Base-by-base conservation (phyloP, 345 rosid genomes). In the Melaleuca quinquenervia region DNA sequence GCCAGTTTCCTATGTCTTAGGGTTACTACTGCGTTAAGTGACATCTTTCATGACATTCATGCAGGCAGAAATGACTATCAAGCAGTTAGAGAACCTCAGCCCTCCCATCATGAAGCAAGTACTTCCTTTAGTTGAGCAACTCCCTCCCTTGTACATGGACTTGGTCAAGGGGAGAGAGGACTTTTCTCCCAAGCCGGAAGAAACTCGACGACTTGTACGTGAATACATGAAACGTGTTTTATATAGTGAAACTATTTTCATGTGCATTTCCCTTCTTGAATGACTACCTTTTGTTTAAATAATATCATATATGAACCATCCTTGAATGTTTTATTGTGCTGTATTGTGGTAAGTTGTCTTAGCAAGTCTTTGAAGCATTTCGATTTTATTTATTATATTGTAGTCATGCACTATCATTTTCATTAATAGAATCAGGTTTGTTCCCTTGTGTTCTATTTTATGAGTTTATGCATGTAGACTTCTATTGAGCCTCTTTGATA, bases 21-120 rank as follows among this genome's bases (percentile, higher is more conserved):
- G 75, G 16, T 36, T 49, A 44, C 20, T 48, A 26, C 51, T 84
- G n/a, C 50, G 45, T 86, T 11, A 50, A 41, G 80, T 32, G 48
- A 70, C 11, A 3, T 70, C 78, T 70, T 70, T 70, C 78, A 4
- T 70, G 48, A 32, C 50, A 84, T 87, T 54, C 82, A 85, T 91
- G 89, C 95, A 97, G 98, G 99, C 98, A 75, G 99, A 96, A 92
- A 94, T 96, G 95, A 96, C 99, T 21, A 78, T 95, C 85, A 97
- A 96, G 92, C 98, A 96, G 88, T 86, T 97, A 86, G 99, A 94
- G 92, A 94, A 90, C 89, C 94, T 96, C 84, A 94, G 98, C 78
- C 99, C 99, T 87, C 96, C 98, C 48, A 92, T 97, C 58, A 91
- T 97, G 98, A 97, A 95, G 93, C 99, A 97, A 90, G 97, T 92